Percentiles rank a stretch among this genome's conserved stretches.
These are phyloP conservation scores for Royoungia palumana DNA, from an alignment of 768 basidiomycete species.

Conservation along the genomic window DNA sequence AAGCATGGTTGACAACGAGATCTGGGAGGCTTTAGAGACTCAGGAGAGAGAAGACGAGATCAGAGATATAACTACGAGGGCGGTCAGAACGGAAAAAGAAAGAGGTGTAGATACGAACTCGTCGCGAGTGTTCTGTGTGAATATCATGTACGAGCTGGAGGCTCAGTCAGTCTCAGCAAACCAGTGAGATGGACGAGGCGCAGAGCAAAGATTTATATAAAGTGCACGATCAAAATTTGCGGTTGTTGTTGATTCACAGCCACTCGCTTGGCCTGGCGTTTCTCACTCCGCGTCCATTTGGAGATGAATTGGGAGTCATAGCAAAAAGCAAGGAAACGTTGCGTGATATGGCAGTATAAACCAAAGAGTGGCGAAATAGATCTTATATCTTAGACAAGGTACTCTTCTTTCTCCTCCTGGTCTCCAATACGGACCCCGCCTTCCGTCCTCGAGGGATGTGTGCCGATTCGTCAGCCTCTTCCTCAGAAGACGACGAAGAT, in stretches of 20 bases:
- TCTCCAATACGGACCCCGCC: slow-evolving; percentile 42
- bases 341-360: too few relatives aligned
- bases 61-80: slow-evolving; percentile 73
- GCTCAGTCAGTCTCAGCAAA: slow-evolving; percentile 18
- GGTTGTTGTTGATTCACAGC: slow-evolving; percentile 9
- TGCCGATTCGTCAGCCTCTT: slow-evolving; percentile 32
- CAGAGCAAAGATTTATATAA: background rate
- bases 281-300: too few relatives aligned
- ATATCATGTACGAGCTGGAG: slow-evolving; percentile 61
- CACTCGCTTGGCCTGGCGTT: background rate
- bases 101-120: slow-evolving; percentile 50
- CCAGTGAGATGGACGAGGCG: background rate
- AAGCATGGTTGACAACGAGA: slow-evolving; percentile 47
- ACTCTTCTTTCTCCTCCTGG: slow-evolving; percentile 28
- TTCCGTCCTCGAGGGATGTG: slow-evolving; percentile 60
- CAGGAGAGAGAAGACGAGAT: slow-evolving; percentile 81
- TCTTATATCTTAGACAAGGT: slow-evolving; percentile 6
- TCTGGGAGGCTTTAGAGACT: slow-evolving; percentile 29
- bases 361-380: too few relatives aligned
- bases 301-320: too few relatives aligned
- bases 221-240: slow-evolving; percentile 11
- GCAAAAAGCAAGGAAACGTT: background rate
- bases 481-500: slow-evolving; percentile 41
- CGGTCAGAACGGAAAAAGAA: slow-evolving; percentile 20
- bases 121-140: slow-evolving; percentile 85